A percentile compares a stretch with the other conserved stretches of the same genome.
These are phyloP conservation scores for Diaporthe longicolla DNA, from an alignment of 2,329 filamentous ascomycete species.

Conservation along the genomic window DNA sequence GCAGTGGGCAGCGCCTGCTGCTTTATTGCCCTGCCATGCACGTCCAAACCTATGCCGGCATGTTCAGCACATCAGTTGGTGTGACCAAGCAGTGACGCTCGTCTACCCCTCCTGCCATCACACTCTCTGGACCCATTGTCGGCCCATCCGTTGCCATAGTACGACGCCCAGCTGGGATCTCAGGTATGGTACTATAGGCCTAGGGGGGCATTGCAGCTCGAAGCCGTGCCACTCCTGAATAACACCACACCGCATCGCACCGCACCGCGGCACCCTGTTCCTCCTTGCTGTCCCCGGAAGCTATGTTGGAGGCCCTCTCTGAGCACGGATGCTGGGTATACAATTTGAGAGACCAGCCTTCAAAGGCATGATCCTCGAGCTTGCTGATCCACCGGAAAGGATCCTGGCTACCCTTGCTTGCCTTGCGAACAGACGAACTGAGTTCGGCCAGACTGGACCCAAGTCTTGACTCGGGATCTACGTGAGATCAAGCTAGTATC, in stretches of 20 bases:
- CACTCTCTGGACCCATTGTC: constrained; percentile 14
- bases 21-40: constrained; percentile 24
- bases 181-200: constrained; percentile 24
- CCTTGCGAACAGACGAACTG: constrained; percentile 38
- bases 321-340: constrained; percentile 27
- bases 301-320: not conserved
- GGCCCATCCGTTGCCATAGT: constrained; percentile 25
- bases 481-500: constrained; percentile 36
- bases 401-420: constrained; percentile 32
- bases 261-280: not conserved
- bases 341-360: not conserved
- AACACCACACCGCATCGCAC: constrained; percentile 3
- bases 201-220: constrained; percentile 8
- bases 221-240: constrained; percentile 21
- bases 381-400: constrained; percentile 30
- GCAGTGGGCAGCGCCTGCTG: constrained; percentile 36
- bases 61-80: constrained; percentile 36
- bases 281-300: not conserved
- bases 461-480: constrained; percentile 40
- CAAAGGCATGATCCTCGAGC: constrained; percentile 29
- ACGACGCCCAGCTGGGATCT: constrained; percentile 24
- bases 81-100: constrained; percentile 29
- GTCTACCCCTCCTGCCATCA: constrained; percentile 29
- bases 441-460: constrained; percentile 30
- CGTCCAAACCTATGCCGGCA: constrained; percentile 37